Conservation (phyloP, 2,329 filamentous ascomycete genomes). For the Zymoseptoria brevis region DNA sequence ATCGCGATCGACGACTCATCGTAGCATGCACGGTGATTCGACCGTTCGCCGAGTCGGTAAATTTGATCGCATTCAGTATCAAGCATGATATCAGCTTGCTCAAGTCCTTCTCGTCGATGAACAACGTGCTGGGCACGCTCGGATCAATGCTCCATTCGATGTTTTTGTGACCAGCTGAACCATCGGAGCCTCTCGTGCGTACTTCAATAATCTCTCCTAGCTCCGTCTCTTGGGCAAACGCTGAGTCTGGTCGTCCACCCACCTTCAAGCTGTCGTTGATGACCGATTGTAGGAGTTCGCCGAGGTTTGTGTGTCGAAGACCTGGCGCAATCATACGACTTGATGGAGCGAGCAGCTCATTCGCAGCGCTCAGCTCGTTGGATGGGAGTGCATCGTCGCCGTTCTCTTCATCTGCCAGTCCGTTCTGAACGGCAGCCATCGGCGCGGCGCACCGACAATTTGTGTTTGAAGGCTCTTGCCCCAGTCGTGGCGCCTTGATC, state of each 20-base stretch:
- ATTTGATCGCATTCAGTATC: constrained; percentile 61
- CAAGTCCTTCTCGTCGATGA: constrained; percentile 56
- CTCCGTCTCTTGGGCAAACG: constrained; percentile 39
- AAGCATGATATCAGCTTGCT: constrained; percentile 57
- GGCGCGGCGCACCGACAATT: constrained; percentile 12
- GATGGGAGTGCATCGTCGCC: constrained; percentile 4
- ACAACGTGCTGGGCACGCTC: constrained; percentile 46
- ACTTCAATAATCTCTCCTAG: constrained; percentile 45
- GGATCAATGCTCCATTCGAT: constrained; percentile 45
- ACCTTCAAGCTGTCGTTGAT: constrained; percentile 47
- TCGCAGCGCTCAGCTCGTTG: constrained; percentile 11
- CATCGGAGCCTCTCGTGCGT: constrained; percentile 36
- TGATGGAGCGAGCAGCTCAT: neutral
- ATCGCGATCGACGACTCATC: constrained; percentile 40
- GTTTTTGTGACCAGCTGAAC: constrained; percentile 38
- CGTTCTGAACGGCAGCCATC: constrained; percentile 23
- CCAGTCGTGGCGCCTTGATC: constrained; percentile 14
- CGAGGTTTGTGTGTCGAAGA: constrained; percentile 40
- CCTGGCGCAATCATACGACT: constrained; percentile 37
- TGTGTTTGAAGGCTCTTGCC: constrained; percentile 3
- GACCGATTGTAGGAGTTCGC: constrained; percentile 44
- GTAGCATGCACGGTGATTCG: constrained; percentile 49
- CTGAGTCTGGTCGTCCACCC: constrained; percentile 46
- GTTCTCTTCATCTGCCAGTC: constrained; percentile 9
- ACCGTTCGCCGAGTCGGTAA: constrained; percentile 52